Evolutionary conservation across 345 rosid genomes (phyloP).

Genomic region (Brassica cretica): DNA sequence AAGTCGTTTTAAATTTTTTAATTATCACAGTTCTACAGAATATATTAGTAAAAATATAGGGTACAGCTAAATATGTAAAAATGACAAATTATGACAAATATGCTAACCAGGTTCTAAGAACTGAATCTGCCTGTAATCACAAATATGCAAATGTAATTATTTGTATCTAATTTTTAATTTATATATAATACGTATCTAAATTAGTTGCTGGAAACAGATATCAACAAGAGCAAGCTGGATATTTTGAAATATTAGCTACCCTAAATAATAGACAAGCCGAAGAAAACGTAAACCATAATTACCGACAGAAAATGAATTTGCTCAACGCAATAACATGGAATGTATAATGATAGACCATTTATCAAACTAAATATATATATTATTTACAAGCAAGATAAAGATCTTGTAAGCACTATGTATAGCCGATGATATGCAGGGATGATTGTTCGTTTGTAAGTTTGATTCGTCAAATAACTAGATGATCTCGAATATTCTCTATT

Average conservation of each 20-base stretch:
- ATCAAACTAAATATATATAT: constrained; percentile 9
- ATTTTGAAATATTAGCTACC: not conserved
- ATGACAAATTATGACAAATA: not conserved
- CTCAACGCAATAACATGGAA: not conserved
- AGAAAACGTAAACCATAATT: not conserved
- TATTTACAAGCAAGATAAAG: constrained; percentile 9
- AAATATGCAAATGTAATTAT: constrained; percentile 14
- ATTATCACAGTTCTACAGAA: not conserved
- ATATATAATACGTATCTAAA: not conserved
- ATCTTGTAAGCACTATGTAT: constrained; percentile 4
- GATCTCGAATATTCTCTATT: not conserved
- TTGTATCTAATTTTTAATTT: not conserved
- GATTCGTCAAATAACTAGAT: not conserved
- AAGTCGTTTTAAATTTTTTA: constrained; percentile 39
- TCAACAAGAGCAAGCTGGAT: constrained; percentile 12
- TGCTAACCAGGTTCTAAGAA: not conserved
- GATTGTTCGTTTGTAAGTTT: constrained; percentile 9
- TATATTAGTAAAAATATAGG: not conserved
- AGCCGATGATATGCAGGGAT: constrained; percentile 1
- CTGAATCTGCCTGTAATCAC: not conserved
- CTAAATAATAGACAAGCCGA: not conserved
- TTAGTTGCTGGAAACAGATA: constrained; percentile 15
- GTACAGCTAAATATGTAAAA: not conserved
- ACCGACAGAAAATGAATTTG: constrained; percentile 14
- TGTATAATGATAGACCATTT: not conserved